A percentile compares a stretch with the other conserved stretches of the same genome.
These are phyloP conservation scores for Teunomyces atbi DNA, from an alignment of 805 yeast genomes.

Conservation along the genomic window DNA sequence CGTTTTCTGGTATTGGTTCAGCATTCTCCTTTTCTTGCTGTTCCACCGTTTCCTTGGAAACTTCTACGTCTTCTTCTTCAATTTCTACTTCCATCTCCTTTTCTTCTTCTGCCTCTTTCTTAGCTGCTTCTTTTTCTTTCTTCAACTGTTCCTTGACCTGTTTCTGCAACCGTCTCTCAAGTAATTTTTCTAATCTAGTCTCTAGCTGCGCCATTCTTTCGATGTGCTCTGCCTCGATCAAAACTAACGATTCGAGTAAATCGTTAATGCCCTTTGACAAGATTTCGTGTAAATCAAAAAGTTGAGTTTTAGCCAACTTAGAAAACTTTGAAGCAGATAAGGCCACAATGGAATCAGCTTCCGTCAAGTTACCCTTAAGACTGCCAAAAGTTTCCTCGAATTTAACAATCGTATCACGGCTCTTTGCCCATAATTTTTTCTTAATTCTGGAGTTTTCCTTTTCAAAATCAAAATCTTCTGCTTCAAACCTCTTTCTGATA, in stretches of 20 bases:
- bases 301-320: slow-evolving; percentile 20
- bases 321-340: slow-evolving; percentile 19
- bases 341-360: slow-evolving; percentile 23
- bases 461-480: slow-evolving; percentile 49
- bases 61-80: slow-evolving; percentile 9
- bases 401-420: slow-evolving; percentile 20
- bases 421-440: slow-evolving; percentile 10
- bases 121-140: slow-evolving; percentile 21
- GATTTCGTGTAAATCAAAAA: slow-evolving; percentile 25
- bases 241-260: slow-evolving; percentile 29
- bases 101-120: slow-evolving; percentile 16
- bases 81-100: slow-evolving; percentile 8
- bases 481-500: slow-evolving; percentile 43
- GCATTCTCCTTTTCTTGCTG: slow-evolving; percentile 8
- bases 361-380: slow-evolving; percentile 28
- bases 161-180: slow-evolving; percentile 30
- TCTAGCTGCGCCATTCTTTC: slow-evolving; percentile 27
- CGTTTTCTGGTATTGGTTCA: not conserved
- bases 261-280: slow-evolving; percentile 24
- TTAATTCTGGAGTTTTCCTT: slow-evolving; percentile 49
- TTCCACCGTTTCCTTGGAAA: slow-evolving; percentile 8
- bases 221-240: slow-evolving; percentile 29
- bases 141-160: slow-evolving; percentile 33
- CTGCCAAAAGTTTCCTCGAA: slow-evolving; percentile 26
- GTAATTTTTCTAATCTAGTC: slow-evolving; percentile 25